These are phyloP conservation scores for Rhodotorula glutinis DNA, from an alignment of 1,284 basidiomycete genomes.

Conservation along the genomic window DNA sequence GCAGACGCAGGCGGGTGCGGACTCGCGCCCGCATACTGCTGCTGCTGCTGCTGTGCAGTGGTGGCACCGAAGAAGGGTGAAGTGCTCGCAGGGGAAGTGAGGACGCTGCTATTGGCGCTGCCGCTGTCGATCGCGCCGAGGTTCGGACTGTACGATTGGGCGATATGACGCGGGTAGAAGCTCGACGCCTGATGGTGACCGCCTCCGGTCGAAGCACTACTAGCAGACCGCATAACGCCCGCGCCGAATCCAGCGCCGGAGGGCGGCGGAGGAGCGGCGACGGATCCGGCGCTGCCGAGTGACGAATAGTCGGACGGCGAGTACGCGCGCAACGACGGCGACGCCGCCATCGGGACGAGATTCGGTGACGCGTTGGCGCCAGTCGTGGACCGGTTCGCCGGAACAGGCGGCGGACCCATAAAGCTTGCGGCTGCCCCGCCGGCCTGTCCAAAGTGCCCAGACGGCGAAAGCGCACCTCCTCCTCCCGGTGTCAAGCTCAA, in stretches of 20 bases:
- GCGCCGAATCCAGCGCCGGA: neutral
- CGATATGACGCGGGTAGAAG: slow-evolving; percentile 38
- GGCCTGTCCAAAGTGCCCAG: neutral
- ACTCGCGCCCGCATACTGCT: slow-evolving; percentile 1
- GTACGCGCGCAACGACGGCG: slow-evolving; percentile 9
- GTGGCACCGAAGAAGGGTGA: neutral
- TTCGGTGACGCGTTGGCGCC: neutral
- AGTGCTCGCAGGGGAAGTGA: neutral
- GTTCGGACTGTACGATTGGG: slow-evolving; percentile 10
- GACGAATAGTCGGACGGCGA: slow-evolving; percentile 26
- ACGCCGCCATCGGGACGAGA: slow-evolving; percentile 1
- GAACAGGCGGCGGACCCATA: neutral
- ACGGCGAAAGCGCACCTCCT: neutral
- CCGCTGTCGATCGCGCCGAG: neutral
- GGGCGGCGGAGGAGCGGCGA: neutral
- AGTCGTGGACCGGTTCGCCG: neutral
- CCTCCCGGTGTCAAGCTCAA: neutral
- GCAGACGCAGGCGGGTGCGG: neutral
- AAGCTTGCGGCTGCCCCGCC: neutral
- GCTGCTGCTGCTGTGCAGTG: neutral
- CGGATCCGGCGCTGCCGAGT: slow-evolving; percentile 3
- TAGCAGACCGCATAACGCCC: neutral
- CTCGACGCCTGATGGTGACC: neutral
- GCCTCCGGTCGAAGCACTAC: neutral
- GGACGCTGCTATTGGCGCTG: neutral